Evolutionary conservation across 768 basidiomycete species (phyloP), one percentile per base, ranked within the genome.

Genomic region (Agaricus sinodeliciosus): DNA sequence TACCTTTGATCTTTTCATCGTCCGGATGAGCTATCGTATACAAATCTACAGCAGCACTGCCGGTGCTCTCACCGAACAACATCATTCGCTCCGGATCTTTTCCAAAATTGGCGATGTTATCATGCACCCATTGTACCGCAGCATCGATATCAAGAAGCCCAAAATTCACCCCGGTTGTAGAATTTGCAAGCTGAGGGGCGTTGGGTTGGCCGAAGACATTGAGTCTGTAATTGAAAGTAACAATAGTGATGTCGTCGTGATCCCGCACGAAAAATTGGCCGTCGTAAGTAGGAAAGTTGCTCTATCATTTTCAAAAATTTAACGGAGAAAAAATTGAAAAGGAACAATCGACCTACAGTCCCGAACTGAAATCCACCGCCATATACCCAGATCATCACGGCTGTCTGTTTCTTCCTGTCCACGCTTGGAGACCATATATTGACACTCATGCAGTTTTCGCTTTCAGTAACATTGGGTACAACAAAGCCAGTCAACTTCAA

Each of bases 81-180:
- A 60, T 61, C 28, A 73, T 65, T 49, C 76, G 66, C 4, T 67
- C 58, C 4, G 69, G 71, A 55, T 72, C 71, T 18, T 69, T 69
- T 27, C 71, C 71, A 47, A 78, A 79, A 8, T 60, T 65, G n/a
- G 65, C 69, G 46, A 79, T 78, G 57, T 79, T 75, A 47, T 70
- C 63, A 39, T 73, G 67, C 3, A 78, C 69, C 77, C 76, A 77
- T 55, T 75, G 57, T 6, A 78, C 67, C 15, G 69, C 75, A 19
- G 69, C 68, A 18, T 70, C 64, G 7, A 66, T 42, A 46, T 74
- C 72, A 18, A 72, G 66, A 2, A 73, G 61, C 16, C 72, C 72
- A 57, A 72, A 73, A 54, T 73, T 75, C 48, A 70, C 67, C 5
- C 67, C 57, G 4, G 55, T 54, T 0, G 55, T 57, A 9, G 50